Base-by-base conservation (phyloP, 2,329 filamentous ascomycete species). In the Trichoderma atrobrunneum region DNA sequence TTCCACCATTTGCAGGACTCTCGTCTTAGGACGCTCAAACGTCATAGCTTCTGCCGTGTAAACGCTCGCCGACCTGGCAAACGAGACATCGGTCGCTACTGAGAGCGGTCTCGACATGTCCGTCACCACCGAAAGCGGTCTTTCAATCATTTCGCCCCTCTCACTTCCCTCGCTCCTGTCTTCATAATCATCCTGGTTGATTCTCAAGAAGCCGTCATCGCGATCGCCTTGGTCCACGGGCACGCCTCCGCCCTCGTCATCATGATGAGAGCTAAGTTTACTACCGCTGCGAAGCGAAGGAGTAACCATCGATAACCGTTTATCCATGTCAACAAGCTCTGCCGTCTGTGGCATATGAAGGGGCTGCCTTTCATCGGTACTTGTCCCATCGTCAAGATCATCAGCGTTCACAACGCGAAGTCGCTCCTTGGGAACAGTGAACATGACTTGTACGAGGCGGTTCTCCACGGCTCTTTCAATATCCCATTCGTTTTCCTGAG, bases 371-470 rank as follows among this genome's bases (percentile, higher is more conserved):
- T 79, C 80, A 21, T 80, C 78, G 18, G 80, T 78, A 7, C 77
- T 78, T 10, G 76, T 72, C 14, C 77, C 78, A 18, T 78, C 78
- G 26, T 78, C 78, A n/a, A 76, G 75, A n/a, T 80, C 79, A 43
- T 92, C 92, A 65, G 89, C 91, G 80, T 98, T 98, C 24, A 98
- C 95, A n/a, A 98, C 94, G 30, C 95, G 85, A 74, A 98, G 82
- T 76, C 90, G 89, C 81, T 95, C 92, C 80, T 92, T 94, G 3
- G 96, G 95, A 73, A 98, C 94, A 0, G 95, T 98, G 81, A 97
- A 98, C 89, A 97, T 96, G 78, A 94, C 88, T 80, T 95, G 92
- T 73, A 95, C 92, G 10, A 93, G 85, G 26, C 92, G 83, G 72
- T 88, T 88, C 82, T 93, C 90, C 1, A 92, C 88, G 3, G 92